Conservation (phyloP, 306 rosid species). For the Citrullus mucosospermus region DNA sequence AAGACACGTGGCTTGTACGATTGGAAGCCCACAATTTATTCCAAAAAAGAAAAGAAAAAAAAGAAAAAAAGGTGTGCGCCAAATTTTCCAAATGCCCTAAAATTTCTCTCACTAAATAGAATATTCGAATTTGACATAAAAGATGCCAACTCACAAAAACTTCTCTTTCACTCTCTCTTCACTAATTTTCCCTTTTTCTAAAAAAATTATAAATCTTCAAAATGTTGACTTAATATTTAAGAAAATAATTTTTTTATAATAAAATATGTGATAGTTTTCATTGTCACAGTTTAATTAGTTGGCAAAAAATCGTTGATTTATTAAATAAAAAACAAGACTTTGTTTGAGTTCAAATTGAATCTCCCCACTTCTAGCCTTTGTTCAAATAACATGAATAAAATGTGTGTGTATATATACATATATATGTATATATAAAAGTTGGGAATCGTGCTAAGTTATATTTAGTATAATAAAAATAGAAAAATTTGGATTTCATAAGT, state of each 20-base stretch:
- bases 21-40: background rate
- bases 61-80: background rate
- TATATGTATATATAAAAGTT: too few relatives aligned
- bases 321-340: too few relatives aligned
- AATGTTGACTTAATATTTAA: background rate
- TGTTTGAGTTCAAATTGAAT: background rate
- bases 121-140: background rate
- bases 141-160: background rate
- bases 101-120: background rate
- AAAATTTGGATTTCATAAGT: too few relatives aligned
- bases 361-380: background rate
- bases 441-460: too few relatives aligned
- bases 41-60: background rate
- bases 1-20: background rate
- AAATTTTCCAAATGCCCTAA: background rate
- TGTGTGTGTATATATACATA: too few relatives aligned
- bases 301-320: background rate
- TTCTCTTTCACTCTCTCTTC: background rate
- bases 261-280: background rate
- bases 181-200: background rate
- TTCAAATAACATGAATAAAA: background rate
- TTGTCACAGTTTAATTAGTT: background rate
- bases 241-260: background rate
- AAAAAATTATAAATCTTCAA: background rate
- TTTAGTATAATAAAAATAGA: too few relatives aligned